Percentiles rank a stretch among this genome's conserved stretches.
Conservation (phyloP, 257 asterid species). For the Primulina tabacum region DNA sequence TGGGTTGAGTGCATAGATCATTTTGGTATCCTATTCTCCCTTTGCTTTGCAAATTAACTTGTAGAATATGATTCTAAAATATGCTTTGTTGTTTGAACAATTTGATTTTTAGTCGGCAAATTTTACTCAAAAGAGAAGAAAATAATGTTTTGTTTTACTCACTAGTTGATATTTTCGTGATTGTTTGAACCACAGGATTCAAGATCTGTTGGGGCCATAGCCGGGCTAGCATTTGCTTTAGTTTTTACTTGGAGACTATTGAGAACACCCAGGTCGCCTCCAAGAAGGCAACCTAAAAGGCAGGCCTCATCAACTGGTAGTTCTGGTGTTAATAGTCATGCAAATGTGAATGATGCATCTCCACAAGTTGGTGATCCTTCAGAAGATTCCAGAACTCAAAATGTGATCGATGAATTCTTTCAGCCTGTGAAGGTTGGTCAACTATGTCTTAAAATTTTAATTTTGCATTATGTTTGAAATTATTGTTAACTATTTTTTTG, state of each 20-base stretch:
- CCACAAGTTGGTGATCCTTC: conserved; percentile 40
- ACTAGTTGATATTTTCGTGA: background rate
- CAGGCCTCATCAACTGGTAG: conserved; percentile 52
- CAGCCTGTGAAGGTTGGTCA: conserved; percentile 66
- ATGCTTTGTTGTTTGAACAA: background rate
- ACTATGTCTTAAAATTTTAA: conserved; percentile 4
- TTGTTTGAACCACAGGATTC: conserved; percentile 55
- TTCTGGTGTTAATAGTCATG: conserved; percentile 45
- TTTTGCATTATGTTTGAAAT: conserved; percentile 10
- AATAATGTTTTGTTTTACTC: background rate
- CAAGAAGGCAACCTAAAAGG: conserved; percentile 64
- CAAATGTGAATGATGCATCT: conserved; percentile 35
- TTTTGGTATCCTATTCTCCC: background rate
- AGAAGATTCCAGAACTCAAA: conserved; percentile 60
- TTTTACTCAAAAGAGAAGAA: background rate
- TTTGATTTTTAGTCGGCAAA: background rate
- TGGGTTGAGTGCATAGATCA: background rate
- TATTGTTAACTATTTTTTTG: conserved; percentile 8
- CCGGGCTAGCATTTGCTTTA: conserved; percentile 78
- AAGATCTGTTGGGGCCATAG: conserved; percentile 73
- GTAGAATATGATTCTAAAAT: background rate
- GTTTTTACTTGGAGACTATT: conserved; percentile 83
- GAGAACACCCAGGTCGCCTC: conserved; percentile 63
- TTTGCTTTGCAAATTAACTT: background rate
- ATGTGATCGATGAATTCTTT: conserved; percentile 78